These are phyloP conservation scores for Melampsora larici-populina DNA, from an alignment of 1,284 basidiomycete species.

Conservation along the genomic window DNA sequence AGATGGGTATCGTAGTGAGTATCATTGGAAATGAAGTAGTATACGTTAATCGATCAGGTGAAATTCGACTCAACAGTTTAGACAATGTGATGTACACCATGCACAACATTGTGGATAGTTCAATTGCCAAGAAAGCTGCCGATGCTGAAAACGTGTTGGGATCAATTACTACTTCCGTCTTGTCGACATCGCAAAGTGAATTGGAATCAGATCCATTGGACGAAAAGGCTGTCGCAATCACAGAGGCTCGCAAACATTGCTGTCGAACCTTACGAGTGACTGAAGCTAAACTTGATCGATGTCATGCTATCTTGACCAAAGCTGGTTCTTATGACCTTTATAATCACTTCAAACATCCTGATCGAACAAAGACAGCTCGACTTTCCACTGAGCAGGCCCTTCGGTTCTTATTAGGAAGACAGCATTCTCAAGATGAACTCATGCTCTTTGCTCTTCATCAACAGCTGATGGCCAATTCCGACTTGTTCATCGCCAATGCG, in stretches of 20 bases:
- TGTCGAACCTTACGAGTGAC: conserved; percentile 47
- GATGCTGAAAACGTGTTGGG: conserved; percentile 26
- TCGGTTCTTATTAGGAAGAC: conserved; percentile 40
- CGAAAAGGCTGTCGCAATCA: conserved; percentile 9
- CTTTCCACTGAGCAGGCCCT: conserved; percentile 43
- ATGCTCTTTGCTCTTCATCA: conserved; percentile 67
- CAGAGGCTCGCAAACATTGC: conserved; percentile 31
- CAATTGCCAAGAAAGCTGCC: conserved; percentile 22
- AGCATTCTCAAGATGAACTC: conserved; percentile 50
- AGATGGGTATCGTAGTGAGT: conserved; percentile 36
- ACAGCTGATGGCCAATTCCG: conserved; percentile 65
- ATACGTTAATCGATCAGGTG: conserved; percentile 40
- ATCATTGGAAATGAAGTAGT: conserved; percentile 26
- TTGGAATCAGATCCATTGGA: conserved; percentile 13
- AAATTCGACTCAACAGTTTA: conserved; percentile 40
- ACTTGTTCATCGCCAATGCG: conserved; percentile 65
- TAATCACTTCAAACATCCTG: conserved; percentile 25
- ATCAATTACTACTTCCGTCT: conserved; percentile 11
- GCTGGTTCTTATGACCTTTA: conserved; percentile 50
- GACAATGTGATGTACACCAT: conserved; percentile 44
- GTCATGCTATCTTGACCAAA: conserved; percentile 47
- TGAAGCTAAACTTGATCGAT: conserved; percentile 35
- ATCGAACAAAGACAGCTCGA: conserved; percentile 49
- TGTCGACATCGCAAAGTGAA: background rate
- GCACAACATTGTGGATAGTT: conserved; percentile 28